phyloP scores from a whole-genome alignment of 306 rosid genomes.

The Chamaecrista fasciculata region DNA sequence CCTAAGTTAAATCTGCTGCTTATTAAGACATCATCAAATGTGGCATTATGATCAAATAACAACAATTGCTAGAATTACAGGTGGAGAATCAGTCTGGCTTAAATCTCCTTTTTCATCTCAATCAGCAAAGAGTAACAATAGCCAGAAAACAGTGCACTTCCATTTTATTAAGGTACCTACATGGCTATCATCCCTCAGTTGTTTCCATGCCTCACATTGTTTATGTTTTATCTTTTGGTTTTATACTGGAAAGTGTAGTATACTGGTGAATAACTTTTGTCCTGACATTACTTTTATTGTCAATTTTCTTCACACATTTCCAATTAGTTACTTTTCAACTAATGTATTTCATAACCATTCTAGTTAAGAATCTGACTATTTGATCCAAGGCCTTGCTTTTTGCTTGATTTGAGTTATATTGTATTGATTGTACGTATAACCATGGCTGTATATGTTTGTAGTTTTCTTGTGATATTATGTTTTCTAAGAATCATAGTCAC shows the following conservation, averaged over 20 bases:
- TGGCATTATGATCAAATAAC: constrained; percentile 28
- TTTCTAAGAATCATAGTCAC: constrained; percentile 21
- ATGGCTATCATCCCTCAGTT: constrained; percentile 18
- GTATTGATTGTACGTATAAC: constrained; percentile 23
- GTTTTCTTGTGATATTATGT: constrained; percentile 25
- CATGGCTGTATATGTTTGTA: constrained; percentile 13
- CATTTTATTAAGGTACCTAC: constrained; percentile 62
- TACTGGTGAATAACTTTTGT: neutral
- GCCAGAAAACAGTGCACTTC: constrained; percentile 69
- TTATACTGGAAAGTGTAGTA: constrained; percentile 8
- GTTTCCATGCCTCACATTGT: constrained; percentile 9
- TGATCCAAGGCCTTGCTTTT: constrained; percentile 28
- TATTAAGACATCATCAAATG: constrained; percentile 5
- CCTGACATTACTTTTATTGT: constrained; percentile 10
- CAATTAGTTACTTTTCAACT: constrained; percentile 7
- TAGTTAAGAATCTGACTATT: constrained; percentile 3
- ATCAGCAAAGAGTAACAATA: constrained; percentile 60
- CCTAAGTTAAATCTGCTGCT: constrained; percentile 1
- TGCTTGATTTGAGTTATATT: constrained; percentile 25
- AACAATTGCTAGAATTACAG: constrained; percentile 45
- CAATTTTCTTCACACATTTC: constrained; percentile 18
- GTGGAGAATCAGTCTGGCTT: constrained; percentile 77
- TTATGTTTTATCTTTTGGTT: constrained; percentile 10
- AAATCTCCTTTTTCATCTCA: constrained; percentile 62
- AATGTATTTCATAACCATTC: constrained; percentile 24